phyloP scores from a whole-genome alignment of 75 land plant genomes.

The Picea sitchensis region DNA sequence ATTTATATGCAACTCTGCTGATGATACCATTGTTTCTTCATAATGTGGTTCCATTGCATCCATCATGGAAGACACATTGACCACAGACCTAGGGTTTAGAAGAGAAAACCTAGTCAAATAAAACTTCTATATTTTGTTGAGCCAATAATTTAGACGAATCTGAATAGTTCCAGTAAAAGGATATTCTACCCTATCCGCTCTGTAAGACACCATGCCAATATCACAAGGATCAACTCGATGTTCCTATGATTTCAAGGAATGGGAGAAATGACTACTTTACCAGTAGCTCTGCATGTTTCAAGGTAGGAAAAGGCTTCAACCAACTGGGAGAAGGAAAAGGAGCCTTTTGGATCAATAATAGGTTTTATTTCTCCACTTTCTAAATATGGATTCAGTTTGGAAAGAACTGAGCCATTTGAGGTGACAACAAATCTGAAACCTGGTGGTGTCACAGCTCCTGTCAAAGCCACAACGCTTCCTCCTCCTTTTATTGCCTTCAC shows the following conservation, averaged over 20 bases:
- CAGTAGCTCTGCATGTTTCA: constrained; percentile 72
- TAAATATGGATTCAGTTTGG: constrained; percentile 70
- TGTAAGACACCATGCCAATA: too few species aligned
- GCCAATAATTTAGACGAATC: too few species aligned
- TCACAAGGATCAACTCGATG: too few species aligned
- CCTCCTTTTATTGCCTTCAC: constrained; percentile 82
- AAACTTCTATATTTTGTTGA: too few species aligned
- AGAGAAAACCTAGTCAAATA: too few species aligned
- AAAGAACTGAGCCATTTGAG: constrained; percentile 57
- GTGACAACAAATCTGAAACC: constrained; percentile 76
- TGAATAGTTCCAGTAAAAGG: too few species aligned
- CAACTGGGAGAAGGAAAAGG: constrained; percentile 50
- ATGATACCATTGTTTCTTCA: too few species aligned
- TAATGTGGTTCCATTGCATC: too few species aligned
- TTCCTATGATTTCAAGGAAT: constrained; percentile 37
- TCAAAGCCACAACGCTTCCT: constrained; percentile 62
- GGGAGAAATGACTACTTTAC: constrained; percentile 87
- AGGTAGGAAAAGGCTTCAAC: constrained; percentile 76
- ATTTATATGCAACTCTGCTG: too few species aligned
- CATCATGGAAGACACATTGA: too few species aligned
- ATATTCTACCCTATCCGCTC: too few species aligned
- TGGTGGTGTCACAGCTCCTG: constrained; percentile 64
- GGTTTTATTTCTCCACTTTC: constrained; percentile 81
- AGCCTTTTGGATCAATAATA: constrained; percentile 71
- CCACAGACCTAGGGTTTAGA: too few species aligned